Evolutionary conservation across 495 filamentous ascomycete species (phyloP).

Genomic region (Ascodesmis nigricans): DNA sequence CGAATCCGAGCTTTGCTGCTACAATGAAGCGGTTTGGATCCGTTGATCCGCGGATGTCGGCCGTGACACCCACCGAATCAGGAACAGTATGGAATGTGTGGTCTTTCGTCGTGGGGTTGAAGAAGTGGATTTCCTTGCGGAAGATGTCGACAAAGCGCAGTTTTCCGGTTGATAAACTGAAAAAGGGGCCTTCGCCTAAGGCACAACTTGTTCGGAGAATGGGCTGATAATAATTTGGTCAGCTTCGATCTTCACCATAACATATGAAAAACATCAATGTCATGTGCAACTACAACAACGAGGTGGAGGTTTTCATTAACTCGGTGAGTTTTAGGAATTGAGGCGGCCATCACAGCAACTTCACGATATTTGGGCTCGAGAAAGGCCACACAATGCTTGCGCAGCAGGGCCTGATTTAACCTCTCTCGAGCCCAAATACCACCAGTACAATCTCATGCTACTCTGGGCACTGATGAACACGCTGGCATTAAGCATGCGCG

Average conservation of each 20-base stretch:
- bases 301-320: no score
- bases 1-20: conserved; percentile 64
- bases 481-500: no score
- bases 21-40: conserved; percentile 40
- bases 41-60: conserved; percentile 52
- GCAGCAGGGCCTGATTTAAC: no score
- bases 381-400: conserved; percentile 1
- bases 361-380: no score
- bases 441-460: no score
- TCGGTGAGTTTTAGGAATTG: no score
- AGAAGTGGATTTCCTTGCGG: conserved; percentile 45
- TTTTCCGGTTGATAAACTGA: conserved; percentile 41
- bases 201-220: conserved; percentile 51
- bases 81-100: background rate
- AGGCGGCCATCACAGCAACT: no score
- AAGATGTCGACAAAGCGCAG: conserved; percentile 84
- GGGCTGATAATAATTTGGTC: conserved; percentile 32
- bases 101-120: conserved; percentile 3
- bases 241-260: no score
- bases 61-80: conserved; percentile 39
- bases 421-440: no score
- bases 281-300: no score
- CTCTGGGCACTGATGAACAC: no score
- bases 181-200: conserved; percentile 68
- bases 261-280: no score